Conservation (phyloP, 352 stramenopile species). For the Globisporangium takayamanum region DNA sequence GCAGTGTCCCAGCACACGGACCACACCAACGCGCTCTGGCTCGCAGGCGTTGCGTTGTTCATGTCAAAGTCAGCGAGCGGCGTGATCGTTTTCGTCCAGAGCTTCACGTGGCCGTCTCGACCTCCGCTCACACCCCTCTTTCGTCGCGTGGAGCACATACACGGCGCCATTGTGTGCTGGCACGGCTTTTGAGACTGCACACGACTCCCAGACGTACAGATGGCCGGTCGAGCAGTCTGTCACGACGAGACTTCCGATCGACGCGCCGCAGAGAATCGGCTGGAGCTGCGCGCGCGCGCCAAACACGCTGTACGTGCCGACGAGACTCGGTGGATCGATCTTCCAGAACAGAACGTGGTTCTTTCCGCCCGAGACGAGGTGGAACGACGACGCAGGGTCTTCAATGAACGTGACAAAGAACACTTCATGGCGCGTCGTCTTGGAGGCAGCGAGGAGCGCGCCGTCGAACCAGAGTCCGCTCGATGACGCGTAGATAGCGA, state of each 20-base stretch:
- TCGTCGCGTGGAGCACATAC: conserved; percentile 57
- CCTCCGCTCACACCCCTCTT: conserved; percentile 53
- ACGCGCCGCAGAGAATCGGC: conserved; percentile 50
- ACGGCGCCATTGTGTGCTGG: conserved; percentile 64
- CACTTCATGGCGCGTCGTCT: conserved; percentile 43
- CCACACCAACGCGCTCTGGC: conserved; percentile 35
- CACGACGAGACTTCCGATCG: conserved; percentile 41
- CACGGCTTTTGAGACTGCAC: conserved; percentile 41
- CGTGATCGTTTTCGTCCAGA: conserved; percentile 47
- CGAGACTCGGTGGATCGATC: conserved; percentile 38
- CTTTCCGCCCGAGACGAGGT: conserved; percentile 54
- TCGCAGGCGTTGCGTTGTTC: conserved; percentile 40
- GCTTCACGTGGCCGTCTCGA: conserved; percentile 58
- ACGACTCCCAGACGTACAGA: conserved; percentile 69
- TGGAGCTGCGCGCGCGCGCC: conserved; percentile 48
- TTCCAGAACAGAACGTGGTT: conserved; percentile 75
- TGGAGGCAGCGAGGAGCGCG: conserved; percentile 38
- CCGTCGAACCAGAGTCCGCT: conserved; percentile 61
- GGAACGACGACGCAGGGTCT: conserved; percentile 31
- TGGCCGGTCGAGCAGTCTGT: conserved; percentile 62
- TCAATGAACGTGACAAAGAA: conserved; percentile 62
- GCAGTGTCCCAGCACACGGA: conserved; percentile 63
- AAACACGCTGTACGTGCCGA: conserved; percentile 55
- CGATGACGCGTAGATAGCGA: conserved; percentile 58
- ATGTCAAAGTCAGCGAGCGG: conserved; percentile 63